These are phyloP conservation scores for Colletotrichum caudatum DNA, from an alignment of 2,329 filamentous ascomycete species.

Conservation along the genomic window DNA sequence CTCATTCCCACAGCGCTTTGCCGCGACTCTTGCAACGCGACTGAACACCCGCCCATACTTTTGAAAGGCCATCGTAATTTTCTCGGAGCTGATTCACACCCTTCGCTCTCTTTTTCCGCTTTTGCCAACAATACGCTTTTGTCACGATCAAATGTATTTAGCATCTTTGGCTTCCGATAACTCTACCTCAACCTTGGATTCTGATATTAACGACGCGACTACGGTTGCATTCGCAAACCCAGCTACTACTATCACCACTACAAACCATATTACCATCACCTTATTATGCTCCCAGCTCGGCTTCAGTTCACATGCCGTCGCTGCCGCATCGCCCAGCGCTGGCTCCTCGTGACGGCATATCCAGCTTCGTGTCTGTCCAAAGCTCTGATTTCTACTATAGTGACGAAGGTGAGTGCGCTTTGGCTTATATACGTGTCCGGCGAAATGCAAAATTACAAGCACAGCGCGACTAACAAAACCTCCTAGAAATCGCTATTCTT, in stretches of 20 bases:
- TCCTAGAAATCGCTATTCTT: conserved; percentile 79
- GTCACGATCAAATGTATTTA: conserved; percentile 28
- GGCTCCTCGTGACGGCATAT: conserved; percentile 52
- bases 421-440: neutral
- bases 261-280: conserved; percentile 7
- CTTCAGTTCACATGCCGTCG: conserved; percentile 51
- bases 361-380: conserved; percentile 45
- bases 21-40: conserved; percentile 26
- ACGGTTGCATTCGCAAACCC: conserved; percentile 3
- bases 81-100: neutral
- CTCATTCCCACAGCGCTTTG: neutral
- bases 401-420: conserved; percentile 65
- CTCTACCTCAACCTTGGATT: conserved; percentile 1
- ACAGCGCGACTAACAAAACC: conserved; percentile 14
- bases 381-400: conserved; percentile 64
- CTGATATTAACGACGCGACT: neutral
- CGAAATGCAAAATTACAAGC: neutral
- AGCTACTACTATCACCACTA: neutral
- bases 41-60: neutral
- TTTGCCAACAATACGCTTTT: neutral
- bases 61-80: neutral
- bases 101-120: neutral
- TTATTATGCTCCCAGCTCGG: conserved; percentile 51
- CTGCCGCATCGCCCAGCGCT: conserved; percentile 50
- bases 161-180: conserved; percentile 10